A percentile compares a stretch with the other conserved stretches of the same genome.
These are phyloP conservation scores for Pseudocercospora fuligena DNA, from an alignment of 2,329 filamentous ascomycete species.

Conservation along the genomic window DNA sequence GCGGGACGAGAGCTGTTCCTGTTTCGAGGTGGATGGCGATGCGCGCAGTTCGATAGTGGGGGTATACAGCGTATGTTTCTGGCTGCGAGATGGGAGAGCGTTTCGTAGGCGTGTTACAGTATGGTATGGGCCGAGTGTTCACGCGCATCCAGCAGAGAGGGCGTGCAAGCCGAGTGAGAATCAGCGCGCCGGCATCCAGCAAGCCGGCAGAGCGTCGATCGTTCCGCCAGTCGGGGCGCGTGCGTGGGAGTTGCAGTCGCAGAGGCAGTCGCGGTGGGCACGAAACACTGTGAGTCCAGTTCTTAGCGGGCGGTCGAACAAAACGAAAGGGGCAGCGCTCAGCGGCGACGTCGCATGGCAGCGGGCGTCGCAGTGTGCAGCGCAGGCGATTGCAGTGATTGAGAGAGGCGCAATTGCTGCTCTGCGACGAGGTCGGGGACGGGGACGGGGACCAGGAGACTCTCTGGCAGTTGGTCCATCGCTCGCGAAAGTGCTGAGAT, in stretches of 20 bases:
- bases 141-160: slow-evolving; percentile 6
- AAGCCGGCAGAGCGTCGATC: slow-evolving; percentile 17
- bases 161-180: background rate
- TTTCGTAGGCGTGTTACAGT: background rate
- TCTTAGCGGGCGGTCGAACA: background rate
- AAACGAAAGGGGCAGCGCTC: background rate
- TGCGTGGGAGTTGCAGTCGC: background rate
- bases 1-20: slow-evolving; percentile 8
- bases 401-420: background rate
- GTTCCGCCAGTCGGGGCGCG: slow-evolving; percentile 1
- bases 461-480: background rate
- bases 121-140: slow-evolving; percentile 2
- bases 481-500: background rate
- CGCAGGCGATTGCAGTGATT: background rate
- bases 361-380: background rate
- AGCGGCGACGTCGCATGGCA: slow-evolving; percentile 9
- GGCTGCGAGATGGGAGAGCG: background rate
- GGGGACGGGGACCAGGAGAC: background rate
- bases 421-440: slow-evolving; percentile 4
- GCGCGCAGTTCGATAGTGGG: slow-evolving; percentile 1
- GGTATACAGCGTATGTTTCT: background rate
- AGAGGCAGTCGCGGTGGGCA: background rate
- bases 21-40: background rate
- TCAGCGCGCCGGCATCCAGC: slow-evolving; percentile 13
- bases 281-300: background rate